Evolutionary conservation across 2,329 filamentous ascomycete species (phyloP), one percentile per base, ranked within the genome.

Genomic region (Xylaria sp.): DNA sequence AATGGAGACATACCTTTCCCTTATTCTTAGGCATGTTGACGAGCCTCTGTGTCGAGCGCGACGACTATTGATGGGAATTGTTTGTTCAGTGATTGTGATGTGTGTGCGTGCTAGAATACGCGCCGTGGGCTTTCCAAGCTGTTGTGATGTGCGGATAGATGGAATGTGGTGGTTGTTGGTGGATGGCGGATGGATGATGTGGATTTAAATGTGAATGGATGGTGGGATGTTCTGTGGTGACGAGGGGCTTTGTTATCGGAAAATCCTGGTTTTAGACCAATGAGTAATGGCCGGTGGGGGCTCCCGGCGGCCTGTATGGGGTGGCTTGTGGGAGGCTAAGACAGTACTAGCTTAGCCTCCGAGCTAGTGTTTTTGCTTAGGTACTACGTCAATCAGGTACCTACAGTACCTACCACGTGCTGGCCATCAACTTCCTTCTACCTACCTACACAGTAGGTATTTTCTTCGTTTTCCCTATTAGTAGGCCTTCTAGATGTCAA

Each of bases 21-120:
- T 98, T 98, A 84, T 98, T 98, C 93, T 98, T 98, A 80, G 94
- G 94, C 94, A 98, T 98, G 72, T 84, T 90, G 80, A 69, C 72
- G 64, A 65, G 57, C 10, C 15, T 12, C n/a, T 51, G 39, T 54
- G 64, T 54, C 46, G 50, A 63, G 41, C 55, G 56, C 72, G 69
- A 76, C 70, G 73, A n/a, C 39, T 58, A 18, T 18, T 28, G 28
- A 56, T 37, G 31, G 44, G 18, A 59, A 48, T 31, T 58, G 31
- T 48, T 15, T 51, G 15, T 1, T 39, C 15, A 37, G 15, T 23
- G 3, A 37, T 52, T 41, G 28, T 44, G 13, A 25, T 25, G n/a
- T 13, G n/a, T 12, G 46, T 23, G 28, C 5, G 28, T 48, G 51
- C 48, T 9, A 25, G 37, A 39, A 15, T 25, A 50, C 41, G n/a